Evolutionary conservation across 768 basidiomycete species (phyloP), one percentile per base, ranked within the genome.

Genomic region (Calocybe gangraenosa): DNA sequence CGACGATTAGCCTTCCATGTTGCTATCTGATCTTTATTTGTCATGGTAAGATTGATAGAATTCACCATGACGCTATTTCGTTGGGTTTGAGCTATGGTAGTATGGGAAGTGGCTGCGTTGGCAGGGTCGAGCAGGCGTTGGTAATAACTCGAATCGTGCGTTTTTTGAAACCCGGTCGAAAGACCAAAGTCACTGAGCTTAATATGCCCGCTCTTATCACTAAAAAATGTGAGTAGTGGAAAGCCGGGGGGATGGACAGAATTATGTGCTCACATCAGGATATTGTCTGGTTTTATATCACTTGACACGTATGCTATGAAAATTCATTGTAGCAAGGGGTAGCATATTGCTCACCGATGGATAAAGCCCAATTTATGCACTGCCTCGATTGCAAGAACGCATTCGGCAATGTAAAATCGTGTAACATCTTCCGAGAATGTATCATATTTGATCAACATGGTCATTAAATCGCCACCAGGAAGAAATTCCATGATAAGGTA

Each of bases 401-500:
- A 97, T 68, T 99, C 87, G n/a, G 96, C 96, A 59, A 99, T 92
- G 66, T 99, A 98, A 65, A 98, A 98, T 42, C 95, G 79, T 45
- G 92, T 92, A 11, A 98, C 95, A 57, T 98, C 96, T 67, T 98
- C 95, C 0, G 90, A 90, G 67, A 98, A 98, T 0, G 94, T 96
- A 62, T 97, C 96, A 67, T 98, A 97, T 67, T 98, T 97, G 75
- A 98, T 97, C 47, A 97, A 75, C 95, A 98, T 98, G 3, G 94
- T 96, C 96, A 99, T 97, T 50, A 98, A 74, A 63, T 99, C 96
- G 23, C 96, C 96, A 37, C 96, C 96, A 44, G 95, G 94, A 37
- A 99, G 74, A 66, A 95, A 99, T 69, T 98, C 96, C 96, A 98
- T 98, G 71, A 98, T 88, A 44, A 99, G 75, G 69, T 98, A 99